phyloP scores from a whole-genome alignment of 768 basidiomycete genomes.

The Erythrobasidium yunnanense region DNA sequence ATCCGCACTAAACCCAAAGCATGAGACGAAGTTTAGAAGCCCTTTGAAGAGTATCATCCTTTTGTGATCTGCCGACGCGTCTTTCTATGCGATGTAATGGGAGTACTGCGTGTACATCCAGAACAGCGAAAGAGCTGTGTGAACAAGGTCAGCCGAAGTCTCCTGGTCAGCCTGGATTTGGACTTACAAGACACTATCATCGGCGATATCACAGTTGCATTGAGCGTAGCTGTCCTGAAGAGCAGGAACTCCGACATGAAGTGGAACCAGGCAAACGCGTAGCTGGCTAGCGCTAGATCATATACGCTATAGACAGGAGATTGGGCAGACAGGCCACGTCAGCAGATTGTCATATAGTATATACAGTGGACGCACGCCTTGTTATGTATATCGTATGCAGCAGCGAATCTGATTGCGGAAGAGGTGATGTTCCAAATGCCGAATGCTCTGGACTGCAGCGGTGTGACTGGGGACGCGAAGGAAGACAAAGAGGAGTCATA shows the following conservation, averaged over 20 bases:
- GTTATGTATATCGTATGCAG: constrained; percentile 75
- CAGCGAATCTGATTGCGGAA: constrained; percentile 69
- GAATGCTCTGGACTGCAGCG: constrained; percentile 77
- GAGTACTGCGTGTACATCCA: constrained; percentile 8
- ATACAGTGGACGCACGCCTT: constrained; percentile 53
- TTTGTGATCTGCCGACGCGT: too few species aligned
- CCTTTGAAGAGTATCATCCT: too few species aligned
- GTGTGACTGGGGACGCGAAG: constrained; percentile 54
- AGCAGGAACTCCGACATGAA: constrained; percentile 76
- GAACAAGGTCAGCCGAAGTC: background rate
- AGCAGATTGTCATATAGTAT: background rate
- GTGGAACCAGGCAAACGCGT: constrained; percentile 80
- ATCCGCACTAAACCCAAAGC: too few species aligned
- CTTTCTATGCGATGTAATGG: background rate
- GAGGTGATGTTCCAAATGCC: constrained; percentile 82
- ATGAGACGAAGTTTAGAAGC: too few species aligned
- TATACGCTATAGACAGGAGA: constrained; percentile 55
- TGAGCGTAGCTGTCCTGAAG: constrained; percentile 61
- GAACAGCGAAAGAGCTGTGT: constrained; percentile 12
- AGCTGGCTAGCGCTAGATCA: constrained; percentile 74
- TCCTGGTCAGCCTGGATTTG: constrained; percentile 43
- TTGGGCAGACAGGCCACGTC: background rate
- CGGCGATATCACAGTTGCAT: constrained; percentile 56
- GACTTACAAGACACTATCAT: constrained; percentile 74
- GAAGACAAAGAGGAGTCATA: constrained; percentile 45